phyloP scores from a whole-genome alignment of 768 basidiomycete genomes.

The Leucosporidium creatinivorum region DNA sequence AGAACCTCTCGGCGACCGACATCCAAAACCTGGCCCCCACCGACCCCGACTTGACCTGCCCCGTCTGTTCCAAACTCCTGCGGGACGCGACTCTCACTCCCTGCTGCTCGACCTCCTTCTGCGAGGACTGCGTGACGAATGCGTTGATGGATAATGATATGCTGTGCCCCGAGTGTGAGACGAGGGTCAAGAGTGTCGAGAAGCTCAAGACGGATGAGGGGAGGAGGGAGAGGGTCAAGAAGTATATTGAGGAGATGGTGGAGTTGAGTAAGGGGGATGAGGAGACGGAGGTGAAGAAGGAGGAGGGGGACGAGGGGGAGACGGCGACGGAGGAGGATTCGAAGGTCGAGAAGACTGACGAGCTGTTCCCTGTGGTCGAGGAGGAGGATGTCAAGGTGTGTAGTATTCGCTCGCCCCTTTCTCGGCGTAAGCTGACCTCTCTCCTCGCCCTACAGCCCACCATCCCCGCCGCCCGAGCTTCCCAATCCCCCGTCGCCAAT shows the following conservation, averaged over 20 bases:
- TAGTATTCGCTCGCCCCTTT: conserved; percentile 32
- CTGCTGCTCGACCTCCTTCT: conserved; percentile 82
- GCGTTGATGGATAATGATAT: conserved; percentile 92
- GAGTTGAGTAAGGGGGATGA: conserved; percentile 42
- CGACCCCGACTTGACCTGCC: conserved; percentile 72
- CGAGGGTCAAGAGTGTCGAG: conserved; percentile 81
- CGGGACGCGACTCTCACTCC: conserved; percentile 92
- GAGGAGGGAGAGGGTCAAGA: conserved; percentile 64
- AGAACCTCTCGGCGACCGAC: conserved; percentile 76
- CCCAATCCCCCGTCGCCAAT: not conserved
- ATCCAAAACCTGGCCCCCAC: conserved; percentile 71
- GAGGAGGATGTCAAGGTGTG: conserved; percentile 29
- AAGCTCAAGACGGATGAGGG: conserved; percentile 74
- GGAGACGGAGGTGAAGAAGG: conserved; percentile 50
- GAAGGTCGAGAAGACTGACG: conserved; percentile 35
- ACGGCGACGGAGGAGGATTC: conserved; percentile 4
- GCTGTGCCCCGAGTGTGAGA: conserved; percentile 79
- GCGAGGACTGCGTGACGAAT: conserved; percentile 96
- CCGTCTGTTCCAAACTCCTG: conserved; percentile 86
- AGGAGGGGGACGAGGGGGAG: conserved; percentile 41
- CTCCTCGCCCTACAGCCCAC: not conserved
- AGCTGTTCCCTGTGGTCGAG: conserved; percentile 37
- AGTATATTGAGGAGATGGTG: conserved; percentile 63
- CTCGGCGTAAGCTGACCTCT: not conserved
- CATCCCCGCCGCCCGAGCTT: not conserved